phyloP scores from a whole-genome alignment of 192 early-diverging fungal genomes.

The Coemansia aciculifera region DNA sequence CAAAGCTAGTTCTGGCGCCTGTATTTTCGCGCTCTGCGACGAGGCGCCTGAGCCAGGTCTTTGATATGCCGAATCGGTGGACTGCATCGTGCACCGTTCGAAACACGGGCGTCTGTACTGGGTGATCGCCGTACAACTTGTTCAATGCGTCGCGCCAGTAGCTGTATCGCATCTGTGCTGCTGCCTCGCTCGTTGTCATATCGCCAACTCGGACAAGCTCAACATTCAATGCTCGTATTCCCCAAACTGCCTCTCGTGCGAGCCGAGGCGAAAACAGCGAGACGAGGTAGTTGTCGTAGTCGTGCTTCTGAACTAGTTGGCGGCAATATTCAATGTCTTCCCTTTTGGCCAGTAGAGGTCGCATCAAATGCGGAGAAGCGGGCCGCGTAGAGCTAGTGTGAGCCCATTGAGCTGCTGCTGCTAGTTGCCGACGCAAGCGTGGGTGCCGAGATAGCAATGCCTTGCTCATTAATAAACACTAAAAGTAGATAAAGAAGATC shows the following conservation, averaged over 20 bases:
- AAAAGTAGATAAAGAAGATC: neutral
- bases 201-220: slow-evolving; percentile 82
- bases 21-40: slow-evolving; percentile 63
- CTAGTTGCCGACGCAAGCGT: neutral
- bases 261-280: slow-evolving; percentile 74
- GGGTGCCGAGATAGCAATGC: neutral
- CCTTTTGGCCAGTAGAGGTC: slow-evolving; percentile 11
- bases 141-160: slow-evolving; percentile 90
- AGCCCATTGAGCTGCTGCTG: neutral
- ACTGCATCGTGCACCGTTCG: slow-evolving; percentile 66
- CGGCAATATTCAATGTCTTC: slow-evolving; percentile 51
- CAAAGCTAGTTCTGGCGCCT: slow-evolving; percentile 66
- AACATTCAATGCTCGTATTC: slow-evolving; percentile 85
- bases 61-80: slow-evolving; percentile 59
- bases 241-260: slow-evolving; percentile 69
- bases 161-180: slow-evolving; percentile 80
- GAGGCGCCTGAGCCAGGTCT: slow-evolving; percentile 79
- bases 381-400: neutral
- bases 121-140: slow-evolving; percentile 60
- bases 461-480: neutral
- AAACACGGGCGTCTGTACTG: slow-evolving; percentile 77
- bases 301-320: slow-evolving; percentile 55
- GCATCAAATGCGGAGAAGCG: neutral
- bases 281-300: slow-evolving; percentile 78
- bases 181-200: slow-evolving; percentile 62